Evolutionary conservation across 768 basidiomycete genomes (phyloP), one percentile per base, ranked within the genome.

Genomic region (Cystobasidium tubakii): DNA sequence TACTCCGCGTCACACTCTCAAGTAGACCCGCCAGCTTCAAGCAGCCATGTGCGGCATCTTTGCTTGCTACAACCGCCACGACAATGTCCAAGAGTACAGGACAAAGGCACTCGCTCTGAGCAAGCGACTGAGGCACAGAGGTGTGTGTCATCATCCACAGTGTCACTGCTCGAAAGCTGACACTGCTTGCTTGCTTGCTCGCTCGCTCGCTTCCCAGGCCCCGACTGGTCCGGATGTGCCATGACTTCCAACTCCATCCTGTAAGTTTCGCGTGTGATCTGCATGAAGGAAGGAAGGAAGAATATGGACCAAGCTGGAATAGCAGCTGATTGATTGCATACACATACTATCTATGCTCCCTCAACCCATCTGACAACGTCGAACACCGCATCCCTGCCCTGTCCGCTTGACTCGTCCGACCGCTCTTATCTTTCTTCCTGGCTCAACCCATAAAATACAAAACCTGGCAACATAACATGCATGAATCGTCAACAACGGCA

Each of bases 161-260:
- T 4, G 9, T 3, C 36, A 10, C n/a, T 34, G 7, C 42, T 13
- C 25, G 39, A 66, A 44, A 33, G 17, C 57, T 29, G 17, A 29
- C 33, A 15, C 2, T 60, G 57, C 25, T 60, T 4, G 17, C 13
- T 60, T 13, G 9, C 29, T 19, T 54, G 7, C 21, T 54, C 53
- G 6, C 21, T 10, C 21, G 33, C 21, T n/a, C n/a, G n/a, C 57
- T 29, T 23, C 36, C 88, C 94, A 76, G 96, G 96, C 17, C 96
- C 96, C 13, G 96, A 99, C 82, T 99, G 96, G 96, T 93, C 92
- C 17, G 96, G 96, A 33, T 95, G 91, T 83, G 89, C 87, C 81
- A 90, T 93, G 76, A 70, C 75, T 21, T 74, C 76, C 43, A 77
- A 79, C 65, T 85, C 86, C 50, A 86, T 96, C 73, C 87, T 99